Percentiles rank a stretch among this genome's conserved stretches.
These are phyloP conservation scores for Lentinula lateritia DNA, from an alignment of 768 basidiomycete species.

Conservation along the genomic window DNA sequence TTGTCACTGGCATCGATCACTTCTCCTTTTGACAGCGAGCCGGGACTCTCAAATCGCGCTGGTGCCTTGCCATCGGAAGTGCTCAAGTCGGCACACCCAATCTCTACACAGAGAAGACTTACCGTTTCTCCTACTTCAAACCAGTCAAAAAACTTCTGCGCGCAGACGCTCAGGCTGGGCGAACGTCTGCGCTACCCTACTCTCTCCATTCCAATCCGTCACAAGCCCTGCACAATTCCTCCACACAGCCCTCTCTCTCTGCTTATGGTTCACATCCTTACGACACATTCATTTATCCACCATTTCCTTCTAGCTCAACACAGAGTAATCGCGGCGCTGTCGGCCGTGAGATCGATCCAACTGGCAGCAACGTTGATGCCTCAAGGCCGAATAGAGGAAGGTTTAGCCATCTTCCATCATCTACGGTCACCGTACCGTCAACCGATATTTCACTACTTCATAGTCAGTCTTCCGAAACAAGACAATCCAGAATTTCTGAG, in stretches of 20 bases:
- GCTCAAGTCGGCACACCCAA: constrained; percentile 13
- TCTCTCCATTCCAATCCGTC: neutral
- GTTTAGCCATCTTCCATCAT: neutral
- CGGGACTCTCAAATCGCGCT: neutral
- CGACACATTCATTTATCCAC: neutral
- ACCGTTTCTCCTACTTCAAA: constrained; percentile 21
- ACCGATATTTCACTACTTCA: neutral
- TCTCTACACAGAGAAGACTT: constrained; percentile 35
- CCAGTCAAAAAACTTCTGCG: constrained; percentile 67
- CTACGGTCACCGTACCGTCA: neutral
- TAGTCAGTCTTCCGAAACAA: neutral
- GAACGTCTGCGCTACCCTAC: constrained; percentile 52
- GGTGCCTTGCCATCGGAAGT: neutral
- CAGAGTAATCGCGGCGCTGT: neutral
- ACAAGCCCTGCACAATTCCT: neutral
- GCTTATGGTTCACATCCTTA: neutral
- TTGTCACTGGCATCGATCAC: constrained; percentile 5
- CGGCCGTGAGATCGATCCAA: neutral
- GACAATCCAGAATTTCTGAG: neutral
- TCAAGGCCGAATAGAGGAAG: neutral
- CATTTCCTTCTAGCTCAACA: neutral
- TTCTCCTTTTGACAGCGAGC: constrained; percentile 3
- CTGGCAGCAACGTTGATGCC: neutral
- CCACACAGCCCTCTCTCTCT: neutral
- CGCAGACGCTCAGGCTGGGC: constrained; percentile 78